Evolutionary conservation across 331 rosid species (phyloP).

Genomic region (Acacia concinna): DNA sequence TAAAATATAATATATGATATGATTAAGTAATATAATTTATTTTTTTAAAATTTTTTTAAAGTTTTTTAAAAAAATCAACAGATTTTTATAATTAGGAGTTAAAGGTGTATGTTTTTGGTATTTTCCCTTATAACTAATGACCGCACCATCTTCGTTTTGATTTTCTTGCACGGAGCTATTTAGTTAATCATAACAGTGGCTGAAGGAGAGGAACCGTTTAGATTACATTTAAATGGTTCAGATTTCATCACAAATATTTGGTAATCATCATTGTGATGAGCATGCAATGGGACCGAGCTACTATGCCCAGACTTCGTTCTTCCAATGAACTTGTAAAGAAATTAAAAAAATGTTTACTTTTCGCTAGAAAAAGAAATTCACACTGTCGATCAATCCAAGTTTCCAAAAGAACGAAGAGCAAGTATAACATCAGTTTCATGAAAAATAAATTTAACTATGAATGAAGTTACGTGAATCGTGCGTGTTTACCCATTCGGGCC

Average conservation of each 20-base stretch:
- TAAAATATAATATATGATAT: too few species aligned
- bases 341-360: neutral
- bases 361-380: neutral
- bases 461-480: neutral
- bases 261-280: too few species aligned
- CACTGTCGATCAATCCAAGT: neutral
- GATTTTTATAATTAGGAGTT: too few species aligned
- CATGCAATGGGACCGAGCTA: too few species aligned
- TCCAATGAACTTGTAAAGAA: neutral
- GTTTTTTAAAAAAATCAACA: too few species aligned
- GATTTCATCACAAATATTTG: too few species aligned
- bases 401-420: neutral
- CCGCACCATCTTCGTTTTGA: neutral
- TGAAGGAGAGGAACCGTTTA: too few species aligned
- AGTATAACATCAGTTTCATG: neutral
- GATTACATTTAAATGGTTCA: too few species aligned
- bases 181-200: neutral
- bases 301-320: neutral
- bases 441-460: neutral
- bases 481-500: neutral
- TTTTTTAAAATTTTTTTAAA: too few species aligned
- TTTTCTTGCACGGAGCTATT: conserved; percentile 5
- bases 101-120: too few species aligned
- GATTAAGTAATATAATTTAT: too few species aligned
- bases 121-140: neutral